phyloP scores from a whole-genome alignment of 169 alveolate species.

The Cryptosporidium canis region DNA sequence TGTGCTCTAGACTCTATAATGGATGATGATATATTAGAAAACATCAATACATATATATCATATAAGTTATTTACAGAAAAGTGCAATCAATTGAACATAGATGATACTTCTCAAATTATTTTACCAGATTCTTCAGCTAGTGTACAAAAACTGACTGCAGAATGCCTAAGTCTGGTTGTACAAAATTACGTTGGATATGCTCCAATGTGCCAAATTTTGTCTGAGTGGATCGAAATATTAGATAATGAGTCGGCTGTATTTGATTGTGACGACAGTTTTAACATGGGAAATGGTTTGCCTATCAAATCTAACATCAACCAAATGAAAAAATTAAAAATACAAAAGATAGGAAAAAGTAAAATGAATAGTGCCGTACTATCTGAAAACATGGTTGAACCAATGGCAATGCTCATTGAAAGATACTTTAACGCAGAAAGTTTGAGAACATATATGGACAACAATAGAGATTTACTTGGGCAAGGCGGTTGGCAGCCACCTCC shows the following conservation, averaged over 20 bases:
- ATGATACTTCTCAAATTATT: not conserved
- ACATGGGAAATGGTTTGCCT: not conserved
- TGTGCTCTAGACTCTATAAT: constrained; percentile 31
- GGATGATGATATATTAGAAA: constrained; percentile 41
- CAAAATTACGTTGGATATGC: constrained; percentile 57
- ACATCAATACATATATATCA: constrained; percentile 38
- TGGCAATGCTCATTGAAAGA: constrained; percentile 80
- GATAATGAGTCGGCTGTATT: constrained; percentile 3
- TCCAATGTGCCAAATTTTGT: constrained; percentile 54
- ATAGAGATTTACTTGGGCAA: constrained; percentile 79
- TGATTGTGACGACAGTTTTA: not conserved
- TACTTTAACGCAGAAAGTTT: constrained; percentile 84
- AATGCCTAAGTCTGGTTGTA: constrained; percentile 28
- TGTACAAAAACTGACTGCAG: constrained; percentile 5
- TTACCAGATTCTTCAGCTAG: not conserved
- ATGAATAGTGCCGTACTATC: not conserved
- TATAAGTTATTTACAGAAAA: constrained; percentile 11
- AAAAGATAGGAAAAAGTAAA: not conserved
- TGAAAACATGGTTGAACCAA: constrained; percentile 78
- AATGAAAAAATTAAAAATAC: constrained; percentile 18
- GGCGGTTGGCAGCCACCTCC: constrained; percentile 89
- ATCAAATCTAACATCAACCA: not conserved
- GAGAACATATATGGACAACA: constrained; percentile 84
- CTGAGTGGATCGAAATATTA: constrained; percentile 54
- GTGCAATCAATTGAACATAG: not conserved